Evolutionary conservation across 352 stramenopile species (phyloP).

Genomic region (Aphanomyces cochlioides): DNA sequence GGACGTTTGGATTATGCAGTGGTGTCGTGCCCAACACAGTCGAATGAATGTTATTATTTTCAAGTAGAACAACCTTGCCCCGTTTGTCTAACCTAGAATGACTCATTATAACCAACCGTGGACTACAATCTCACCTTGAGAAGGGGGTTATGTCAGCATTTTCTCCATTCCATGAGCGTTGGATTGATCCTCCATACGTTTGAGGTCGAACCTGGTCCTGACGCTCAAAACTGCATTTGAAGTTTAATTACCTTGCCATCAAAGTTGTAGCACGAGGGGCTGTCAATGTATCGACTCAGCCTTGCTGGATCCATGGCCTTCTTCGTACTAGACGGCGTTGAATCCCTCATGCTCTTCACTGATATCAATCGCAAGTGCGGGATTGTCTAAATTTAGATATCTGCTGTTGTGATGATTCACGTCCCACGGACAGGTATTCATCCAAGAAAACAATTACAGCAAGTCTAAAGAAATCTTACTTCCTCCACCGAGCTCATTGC

Average conservation of each 20-base stretch:
- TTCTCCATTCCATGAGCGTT: constrained; percentile 28
- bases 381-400: too few relatives aligned
- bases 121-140: not conserved
- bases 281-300: constrained; percentile 23
- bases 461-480: too few relatives aligned
- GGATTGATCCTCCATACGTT: constrained; percentile 18
- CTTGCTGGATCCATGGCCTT: constrained; percentile 25
- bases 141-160: constrained; percentile 24
- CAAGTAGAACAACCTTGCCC: constrained; percentile 26
- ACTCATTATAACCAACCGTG: not conserved
- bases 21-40: constrained; percentile 27
- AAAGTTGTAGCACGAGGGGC: constrained; percentile 18
- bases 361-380: too few relatives aligned
- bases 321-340: not conserved
- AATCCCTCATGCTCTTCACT: too few relatives aligned
- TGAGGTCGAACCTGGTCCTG: constrained; percentile 3
- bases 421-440: too few relatives aligned
- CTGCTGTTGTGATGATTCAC: too few relatives aligned
- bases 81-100: constrained; percentile 13
- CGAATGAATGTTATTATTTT: constrained; percentile 27
- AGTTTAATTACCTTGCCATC: constrained; percentile 19
- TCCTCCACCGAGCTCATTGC: too few relatives aligned
- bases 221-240: not conserved
- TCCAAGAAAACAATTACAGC: too few relatives aligned
- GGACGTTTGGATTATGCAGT: constrained; percentile 11